Percentiles rank a stretch among this genome's conserved stretches.
Conservation (phyloP, 2,329 filamentous ascomycete genomes). For the Onygena corvina region DNA sequence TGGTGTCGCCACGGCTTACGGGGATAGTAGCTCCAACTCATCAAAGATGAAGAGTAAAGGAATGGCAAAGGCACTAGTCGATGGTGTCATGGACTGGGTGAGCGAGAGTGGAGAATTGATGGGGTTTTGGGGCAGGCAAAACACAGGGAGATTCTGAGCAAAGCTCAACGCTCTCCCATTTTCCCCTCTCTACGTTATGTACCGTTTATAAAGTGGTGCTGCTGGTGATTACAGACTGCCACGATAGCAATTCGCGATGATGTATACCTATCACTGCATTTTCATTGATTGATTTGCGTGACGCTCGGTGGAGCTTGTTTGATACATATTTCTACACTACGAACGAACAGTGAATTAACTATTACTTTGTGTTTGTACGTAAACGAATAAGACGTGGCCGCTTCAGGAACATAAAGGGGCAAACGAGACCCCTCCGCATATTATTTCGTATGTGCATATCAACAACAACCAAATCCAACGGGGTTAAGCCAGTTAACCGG, state of each 20-base stretch:
- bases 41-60: conserved; percentile 42
- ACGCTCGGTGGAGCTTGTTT: background rate
- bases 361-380: background rate
- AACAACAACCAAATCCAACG: background rate
- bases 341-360: background rate
- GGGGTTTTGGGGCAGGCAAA: conserved; percentile 51
- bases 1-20: conserved; percentile 10
- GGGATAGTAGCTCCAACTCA: conserved; percentile 15
- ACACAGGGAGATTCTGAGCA: conserved; percentile 36
- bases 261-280: conserved; percentile 1
- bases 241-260: background rate
- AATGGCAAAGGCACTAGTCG: conserved; percentile 53
- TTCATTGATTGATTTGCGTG: background rate
- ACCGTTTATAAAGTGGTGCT: background rate
- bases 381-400: background rate
- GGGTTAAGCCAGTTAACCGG: background rate
- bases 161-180: background rate
- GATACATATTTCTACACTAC: background rate
- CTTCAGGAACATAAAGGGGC: background rate
- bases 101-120: conserved; percentile 50
- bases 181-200: background rate
- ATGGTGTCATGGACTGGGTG: conserved; percentile 48
- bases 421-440: background rate
- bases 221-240: background rate
- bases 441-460: conserved; percentile 5